Base-by-base conservation (phyloP, 495 filamentous ascomycete species). In the Penicillium mononematosum region DNA sequence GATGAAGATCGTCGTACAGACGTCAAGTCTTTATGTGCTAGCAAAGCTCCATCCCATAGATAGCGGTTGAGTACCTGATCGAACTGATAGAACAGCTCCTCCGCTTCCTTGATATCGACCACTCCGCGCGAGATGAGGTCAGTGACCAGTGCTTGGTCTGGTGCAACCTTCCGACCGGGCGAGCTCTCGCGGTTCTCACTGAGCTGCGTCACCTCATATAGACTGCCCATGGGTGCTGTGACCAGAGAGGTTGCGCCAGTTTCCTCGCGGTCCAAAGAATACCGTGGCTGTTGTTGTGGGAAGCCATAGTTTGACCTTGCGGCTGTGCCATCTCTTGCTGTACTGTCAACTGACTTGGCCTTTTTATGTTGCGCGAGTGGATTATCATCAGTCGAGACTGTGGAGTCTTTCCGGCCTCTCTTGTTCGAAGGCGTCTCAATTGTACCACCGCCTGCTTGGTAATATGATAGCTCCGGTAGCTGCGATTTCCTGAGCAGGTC, bases 191-290 rank as follows among this genome's bases (percentile, higher is more conserved):
- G 73, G 14, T 75, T 74, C 48, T 79, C 74, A 56, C 77, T 75
- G 46, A 85, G 59, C 57, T 81, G 81, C 5, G 82, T 85, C 39
- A 85, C 82, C 65, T 84, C 82, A 58, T 82, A 85, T 34, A 85
- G 61, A 59, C 78, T 83, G 11, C 80, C 76, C 80, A 85, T 84
- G 1, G 82, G 82, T 20, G 79, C 81, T 16, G 81, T 76, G 19
- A 84, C 75, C 43, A 84, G 51, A 1, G 76, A 76, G 4, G 70
- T 68, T 20, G 68, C 67, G 12, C 68, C 69, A 22, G 71, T 75
- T 34, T 79, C 76, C 53, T 78, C 76, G 41, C 65, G 65, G 34
- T 79, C 76, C 7, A 76, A 70, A 5, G 73, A 70, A 56, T 72
- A 77, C 34, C 76, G 75, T 38, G 71, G 58, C 45, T 67, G 69